Evolutionary conservation across 2,329 filamentous ascomycete species (phyloP).

Genomic region (Cryphonectria radicalis): DNA sequence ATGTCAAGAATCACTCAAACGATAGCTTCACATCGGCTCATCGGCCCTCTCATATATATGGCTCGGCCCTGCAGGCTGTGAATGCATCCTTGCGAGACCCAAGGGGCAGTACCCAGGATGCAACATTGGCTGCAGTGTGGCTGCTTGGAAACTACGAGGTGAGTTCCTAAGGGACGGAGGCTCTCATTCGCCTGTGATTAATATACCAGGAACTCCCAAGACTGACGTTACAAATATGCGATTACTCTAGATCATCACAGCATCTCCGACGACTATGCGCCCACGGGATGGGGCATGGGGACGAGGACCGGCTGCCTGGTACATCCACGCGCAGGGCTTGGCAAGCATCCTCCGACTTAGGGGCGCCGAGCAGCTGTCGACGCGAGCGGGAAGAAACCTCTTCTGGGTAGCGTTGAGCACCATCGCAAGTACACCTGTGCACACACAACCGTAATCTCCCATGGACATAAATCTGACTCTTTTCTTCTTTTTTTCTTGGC

Average conservation of each 20-base stretch:
- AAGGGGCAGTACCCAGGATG: not conserved
- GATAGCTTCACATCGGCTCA: not conserved
- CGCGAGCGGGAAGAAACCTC: not conserved
- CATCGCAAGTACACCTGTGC: not conserved
- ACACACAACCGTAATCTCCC: not conserved
- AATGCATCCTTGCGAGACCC: slow-evolving; percentile 1
- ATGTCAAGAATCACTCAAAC: not conserved
- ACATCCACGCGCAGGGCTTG: slow-evolving; percentile 3
- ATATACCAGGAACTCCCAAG: not conserved
- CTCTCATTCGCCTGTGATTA: not conserved
- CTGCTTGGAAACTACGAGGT: slow-evolving; percentile 12
- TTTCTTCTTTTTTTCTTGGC: not conserved
- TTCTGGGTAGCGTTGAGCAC: slow-evolving; percentile 2
- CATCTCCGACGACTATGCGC: not conserved
- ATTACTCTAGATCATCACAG: not conserved
- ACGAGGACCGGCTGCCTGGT: slow-evolving; percentile 2
- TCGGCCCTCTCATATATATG: not conserved
- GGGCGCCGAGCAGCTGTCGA: not conserved
- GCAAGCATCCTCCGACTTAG: not conserved
- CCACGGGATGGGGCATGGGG: not conserved
- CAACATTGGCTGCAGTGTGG: slow-evolving; percentile 11
- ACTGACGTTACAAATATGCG: not conserved
- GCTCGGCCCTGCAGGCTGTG: not conserved
- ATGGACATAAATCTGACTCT: not conserved
- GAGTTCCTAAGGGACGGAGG: not conserved